A percentile compares a stretch with the other conserved stretches of the same genome.
Conservation (phyloP, 2,329 filamentous ascomycete genomes). For the Lanzia echinophila region DNA sequence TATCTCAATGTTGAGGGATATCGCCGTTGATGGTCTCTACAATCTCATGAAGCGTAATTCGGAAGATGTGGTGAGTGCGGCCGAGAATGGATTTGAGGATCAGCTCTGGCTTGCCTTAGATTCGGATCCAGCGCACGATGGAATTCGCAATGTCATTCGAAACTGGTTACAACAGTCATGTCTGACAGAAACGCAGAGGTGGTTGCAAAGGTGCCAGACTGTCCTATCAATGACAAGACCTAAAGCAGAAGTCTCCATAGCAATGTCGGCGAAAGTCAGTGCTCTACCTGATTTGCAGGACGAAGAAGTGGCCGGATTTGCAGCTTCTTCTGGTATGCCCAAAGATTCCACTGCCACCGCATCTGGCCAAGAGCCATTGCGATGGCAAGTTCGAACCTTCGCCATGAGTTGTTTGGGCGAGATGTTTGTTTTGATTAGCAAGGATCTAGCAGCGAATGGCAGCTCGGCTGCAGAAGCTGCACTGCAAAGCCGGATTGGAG, state of each 20-base stretch:
- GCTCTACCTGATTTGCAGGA: constrained; percentile 77
- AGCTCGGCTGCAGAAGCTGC: constrained; percentile 72
- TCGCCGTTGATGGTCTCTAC: constrained; percentile 81
- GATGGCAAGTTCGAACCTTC: constrained; percentile 94
- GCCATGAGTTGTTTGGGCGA: constrained; percentile 85
- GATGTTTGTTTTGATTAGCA: constrained; percentile 70
- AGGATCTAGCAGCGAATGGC: constrained; percentile 70
- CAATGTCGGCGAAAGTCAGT: constrained; percentile 40
- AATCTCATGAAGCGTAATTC: constrained; percentile 93
- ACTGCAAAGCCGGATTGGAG: constrained; percentile 76
- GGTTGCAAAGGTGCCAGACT: constrained; percentile 82
- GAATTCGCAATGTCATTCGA: constrained; percentile 77
- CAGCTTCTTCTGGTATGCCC: constrained; percentile 56
- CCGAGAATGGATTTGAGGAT: constrained; percentile 75
- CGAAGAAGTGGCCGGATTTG: constrained; percentile 94
- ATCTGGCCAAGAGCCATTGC: constrained; percentile 75
- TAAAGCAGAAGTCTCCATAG: constrained; percentile 48
- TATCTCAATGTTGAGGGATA: constrained; percentile 63
- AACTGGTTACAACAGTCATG: constrained; percentile 94
- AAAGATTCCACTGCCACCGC: constrained; percentile 48
- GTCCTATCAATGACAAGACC: constrained; percentile 82
- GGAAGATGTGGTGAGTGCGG: constrained; percentile 70
- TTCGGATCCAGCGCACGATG: constrained; percentile 64
- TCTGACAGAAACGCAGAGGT: constrained; percentile 69
- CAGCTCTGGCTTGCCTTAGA: constrained; percentile 89